Evolutionary conservation across 371 early-diverging fungal species (phyloP).

Genomic region (Lichtheimia corymbifera): DNA sequence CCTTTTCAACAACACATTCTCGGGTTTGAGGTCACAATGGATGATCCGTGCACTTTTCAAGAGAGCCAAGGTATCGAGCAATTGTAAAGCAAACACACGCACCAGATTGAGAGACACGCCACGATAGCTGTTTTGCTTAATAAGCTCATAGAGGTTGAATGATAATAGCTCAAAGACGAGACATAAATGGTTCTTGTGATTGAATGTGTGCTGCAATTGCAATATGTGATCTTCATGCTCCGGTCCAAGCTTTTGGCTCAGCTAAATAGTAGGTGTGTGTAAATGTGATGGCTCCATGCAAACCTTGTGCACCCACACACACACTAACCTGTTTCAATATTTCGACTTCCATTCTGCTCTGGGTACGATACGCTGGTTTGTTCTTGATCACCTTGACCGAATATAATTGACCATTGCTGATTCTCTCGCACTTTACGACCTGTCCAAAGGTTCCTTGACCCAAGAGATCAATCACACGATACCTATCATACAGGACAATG

Average conservation of each 20-base stretch:
- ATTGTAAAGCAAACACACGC: constrained; percentile 83
- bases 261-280: constrained; percentile 26
- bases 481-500: constrained; percentile 49
- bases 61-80: constrained; percentile 81
- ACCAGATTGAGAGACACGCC: constrained; percentile 91
- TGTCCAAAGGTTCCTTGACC: constrained; percentile 99
- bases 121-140: constrained; percentile 93
- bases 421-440: constrained; percentile 91
- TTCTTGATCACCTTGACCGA: constrained; percentile 99
- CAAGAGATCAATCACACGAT: constrained; percentile 84
- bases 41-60: constrained; percentile 88
- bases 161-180: constrained; percentile 95
- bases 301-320: neutral
- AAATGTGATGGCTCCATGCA: too few relatives aligned
- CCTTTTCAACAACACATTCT: constrained; percentile 91
- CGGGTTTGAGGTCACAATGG: constrained; percentile 99
- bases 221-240: constrained; percentile 83
- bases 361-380: constrained; percentile 92
- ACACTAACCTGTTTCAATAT: constrained; percentile 74
- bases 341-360: constrained; percentile 93
- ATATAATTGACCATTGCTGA: constrained; percentile 80
- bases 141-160: constrained; percentile 95
- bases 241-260: constrained; percentile 79
- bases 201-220: constrained; percentile 88
- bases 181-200: constrained; percentile 92